Conservation (phyloP, 495 filamentous ascomycete species). For the Aspergillus homomorphus region DNA sequence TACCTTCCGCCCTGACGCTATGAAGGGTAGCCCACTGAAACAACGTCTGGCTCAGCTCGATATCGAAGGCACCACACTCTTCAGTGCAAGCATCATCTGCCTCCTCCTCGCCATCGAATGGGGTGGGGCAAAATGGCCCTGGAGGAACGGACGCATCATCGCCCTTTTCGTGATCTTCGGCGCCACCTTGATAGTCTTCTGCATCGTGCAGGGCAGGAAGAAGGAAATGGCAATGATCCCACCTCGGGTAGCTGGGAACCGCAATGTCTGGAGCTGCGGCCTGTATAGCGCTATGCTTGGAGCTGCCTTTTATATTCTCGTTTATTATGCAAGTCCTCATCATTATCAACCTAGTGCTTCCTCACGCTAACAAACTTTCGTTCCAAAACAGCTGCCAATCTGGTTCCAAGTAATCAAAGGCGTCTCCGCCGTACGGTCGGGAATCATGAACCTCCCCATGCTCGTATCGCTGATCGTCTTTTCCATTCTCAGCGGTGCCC, state of each 20-base stretch:
- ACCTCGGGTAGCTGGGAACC: slow-evolving; percentile 15
- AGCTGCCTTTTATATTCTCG: too few relatives aligned
- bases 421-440: slow-evolving; percentile 43
- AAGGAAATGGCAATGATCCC: slow-evolving; percentile 34
- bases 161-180: slow-evolving; percentile 32
- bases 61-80: not conserved
- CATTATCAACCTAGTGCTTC: too few relatives aligned
- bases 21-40: not conserved
- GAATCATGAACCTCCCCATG: slow-evolving; percentile 51
- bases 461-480: slow-evolving; percentile 37
- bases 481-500: slow-evolving; percentile 38
- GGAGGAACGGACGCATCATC: slow-evolving; percentile 35
- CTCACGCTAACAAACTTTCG: too few relatives aligned
- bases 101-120: slow-evolving; percentile 43
- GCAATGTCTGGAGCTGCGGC: too few relatives aligned
- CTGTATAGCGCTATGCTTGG: too few relatives aligned
- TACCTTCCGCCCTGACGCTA: not conserved
- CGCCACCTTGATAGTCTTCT: slow-evolving; percentile 20
- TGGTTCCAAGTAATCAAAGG: slow-evolving; percentile 58
- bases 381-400: too few relatives aligned
- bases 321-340: too few relatives aligned
- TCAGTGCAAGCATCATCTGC: slow-evolving; percentile 23
- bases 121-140: slow-evolving; percentile 38
- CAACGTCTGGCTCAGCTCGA: not conserved
- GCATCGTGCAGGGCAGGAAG: slow-evolving; percentile 23